Evolutionary conservation across 768 basidiomycete species (phyloP), one percentile per base, ranked within the genome.

Genomic region (Suillus tomentosus): DNA sequence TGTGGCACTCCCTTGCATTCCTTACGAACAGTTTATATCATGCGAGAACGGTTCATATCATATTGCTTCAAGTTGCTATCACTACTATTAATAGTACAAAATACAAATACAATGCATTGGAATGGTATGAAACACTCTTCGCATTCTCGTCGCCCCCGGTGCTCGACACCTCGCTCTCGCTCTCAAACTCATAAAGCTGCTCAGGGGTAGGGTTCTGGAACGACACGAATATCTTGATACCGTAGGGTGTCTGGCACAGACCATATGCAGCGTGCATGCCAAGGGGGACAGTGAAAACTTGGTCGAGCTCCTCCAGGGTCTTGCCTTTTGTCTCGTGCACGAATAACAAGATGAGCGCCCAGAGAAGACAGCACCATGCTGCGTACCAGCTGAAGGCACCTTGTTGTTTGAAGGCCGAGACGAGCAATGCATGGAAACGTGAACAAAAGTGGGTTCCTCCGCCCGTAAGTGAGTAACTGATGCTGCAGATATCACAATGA

Each of bases 311-410:
- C 74, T 89, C 88, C 34, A 90, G 80, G 22, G 87, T 84, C 59
- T 84, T 80, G 3, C 85, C 82, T 76, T 89, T 90, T 45, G 88
- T 90, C 79, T 90, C 88, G 50, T 86, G 88, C 13, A 90, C 81
- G 67, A 88, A 88, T 27, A 88, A 74, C 40, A 89, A 77, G 65
- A 89, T 80, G 42, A 84, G 79, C 60, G 88, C 60, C 62, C 86
- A 87, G 24, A 89, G 65, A 17, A 86, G 69, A 66, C 82, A 79
- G 27, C 74, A 76, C 87, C 87, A 88, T 0, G 74, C 87, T 17
- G 86, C 86, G 68, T 90, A 91, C 84, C 86, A 92, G 19, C 81
- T 85, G 74, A 92, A 92, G 6, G 89, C 90, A 53, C 90, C 91
- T 27, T 27, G 2, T 67, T 86, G 84, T 1, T 78, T 81, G 75